Conservation (phyloP, 495 filamentous ascomycete species). For the Penicillium herquei region DNA sequence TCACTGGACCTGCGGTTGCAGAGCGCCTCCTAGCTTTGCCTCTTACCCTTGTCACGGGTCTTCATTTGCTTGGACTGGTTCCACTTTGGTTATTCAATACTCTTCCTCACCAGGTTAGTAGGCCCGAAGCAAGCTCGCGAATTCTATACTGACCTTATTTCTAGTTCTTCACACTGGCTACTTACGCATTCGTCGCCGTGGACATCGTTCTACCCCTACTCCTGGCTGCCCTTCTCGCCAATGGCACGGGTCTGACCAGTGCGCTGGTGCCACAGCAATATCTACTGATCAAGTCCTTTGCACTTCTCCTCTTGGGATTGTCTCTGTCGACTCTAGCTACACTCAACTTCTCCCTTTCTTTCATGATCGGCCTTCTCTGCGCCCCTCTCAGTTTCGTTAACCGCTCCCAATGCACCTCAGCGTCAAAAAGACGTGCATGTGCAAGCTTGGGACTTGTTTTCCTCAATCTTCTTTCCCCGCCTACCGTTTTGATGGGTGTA, state of each 20-base stretch:
- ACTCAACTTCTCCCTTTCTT: slow-evolving; percentile 90
- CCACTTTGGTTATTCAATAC: slow-evolving; percentile 90
- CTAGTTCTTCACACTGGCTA: slow-evolving; percentile 53
- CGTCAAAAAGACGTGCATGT: slow-evolving; percentile 21
- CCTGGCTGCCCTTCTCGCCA: slow-evolving; percentile 52
- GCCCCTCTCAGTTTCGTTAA: slow-evolving; percentile 71
- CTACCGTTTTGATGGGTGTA: slow-evolving; percentile 55
- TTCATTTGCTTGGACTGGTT: slow-evolving; percentile 76
- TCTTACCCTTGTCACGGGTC: slow-evolving; percentile 63
- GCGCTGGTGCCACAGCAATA: slow-evolving; percentile 65
- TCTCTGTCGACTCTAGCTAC: slow-evolving; percentile 91
- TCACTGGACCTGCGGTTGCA: slow-evolving; percentile 27
- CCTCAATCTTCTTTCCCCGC: slow-evolving; percentile 63
- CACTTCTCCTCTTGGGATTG: slow-evolving; percentile 85
- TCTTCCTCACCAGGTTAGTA: slow-evolving; percentile 59
- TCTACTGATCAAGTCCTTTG: slow-evolving; percentile 83
- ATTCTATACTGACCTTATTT: slow-evolving; percentile 1
- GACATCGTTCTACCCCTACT: slow-evolving; percentile 56
- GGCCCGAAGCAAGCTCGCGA: not conserved
- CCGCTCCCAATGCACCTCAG: slow-evolving; percentile 36
- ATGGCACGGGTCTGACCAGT: slow-evolving; percentile 45
- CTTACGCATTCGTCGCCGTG: slow-evolving; percentile 56
- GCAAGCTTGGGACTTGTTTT: slow-evolving; percentile 33
- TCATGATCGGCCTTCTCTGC: slow-evolving; percentile 78
- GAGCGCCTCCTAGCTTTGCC: slow-evolving; percentile 82